Percentiles rank a stretch among this genome's conserved stretches.
phyloP scores from a whole-genome alignment of 2,329 filamentous ascomycete genomes.

The Hypoxylon sp. region DNA sequence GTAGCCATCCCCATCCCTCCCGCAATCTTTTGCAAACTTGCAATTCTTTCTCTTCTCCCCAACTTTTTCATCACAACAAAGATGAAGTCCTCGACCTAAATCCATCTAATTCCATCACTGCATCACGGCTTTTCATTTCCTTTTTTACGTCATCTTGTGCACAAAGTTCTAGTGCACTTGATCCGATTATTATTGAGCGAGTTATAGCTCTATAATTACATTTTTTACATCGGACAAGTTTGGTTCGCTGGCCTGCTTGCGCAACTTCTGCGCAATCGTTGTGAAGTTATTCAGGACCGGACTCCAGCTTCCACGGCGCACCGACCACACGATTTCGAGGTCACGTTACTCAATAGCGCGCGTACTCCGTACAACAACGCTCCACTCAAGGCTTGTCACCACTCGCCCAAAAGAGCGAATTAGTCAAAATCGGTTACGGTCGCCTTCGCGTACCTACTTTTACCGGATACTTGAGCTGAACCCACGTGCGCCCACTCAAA shows the following conservation, averaged over 20 bases:
- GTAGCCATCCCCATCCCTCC: conserved; percentile 66
- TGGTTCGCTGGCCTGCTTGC: conserved; percentile 30
- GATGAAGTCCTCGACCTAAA: conserved; percentile 53
- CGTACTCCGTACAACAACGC: conserved; percentile 40
- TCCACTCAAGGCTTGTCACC: conserved; percentile 38
- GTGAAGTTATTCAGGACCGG: conserved; percentile 53
- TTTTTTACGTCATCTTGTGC: conserved; percentile 49
- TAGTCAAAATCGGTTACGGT: conserved; percentile 19
- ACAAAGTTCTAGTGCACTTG: conserved; percentile 48
- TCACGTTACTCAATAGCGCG: conserved; percentile 52
- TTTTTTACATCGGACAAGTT: conserved; percentile 39
- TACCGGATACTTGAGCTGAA: conserved; percentile 25
- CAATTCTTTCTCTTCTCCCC: conserved; percentile 51
- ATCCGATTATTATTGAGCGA: conserved; percentile 41
- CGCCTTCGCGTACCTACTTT: conserved; percentile 36
- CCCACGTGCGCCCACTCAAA: conserved; percentile 25
- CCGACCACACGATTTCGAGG: conserved; percentile 51
- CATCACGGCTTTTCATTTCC: conserved; percentile 52
- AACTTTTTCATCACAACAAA: conserved; percentile 50
- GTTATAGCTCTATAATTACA: conserved; percentile 21
- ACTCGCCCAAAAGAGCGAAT: conserved; percentile 27
- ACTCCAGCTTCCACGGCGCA: conserved; percentile 46
- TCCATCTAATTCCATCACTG: conserved; percentile 57
- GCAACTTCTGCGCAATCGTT: conserved; percentile 42
- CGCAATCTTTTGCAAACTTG: conserved; percentile 50